A percentile compares a stretch with the other conserved stretches of the same genome.
Evolutionary conservation across 257 asterid genomes (phyloP).

Genomic region (Gynochthodes officinalis): DNA sequence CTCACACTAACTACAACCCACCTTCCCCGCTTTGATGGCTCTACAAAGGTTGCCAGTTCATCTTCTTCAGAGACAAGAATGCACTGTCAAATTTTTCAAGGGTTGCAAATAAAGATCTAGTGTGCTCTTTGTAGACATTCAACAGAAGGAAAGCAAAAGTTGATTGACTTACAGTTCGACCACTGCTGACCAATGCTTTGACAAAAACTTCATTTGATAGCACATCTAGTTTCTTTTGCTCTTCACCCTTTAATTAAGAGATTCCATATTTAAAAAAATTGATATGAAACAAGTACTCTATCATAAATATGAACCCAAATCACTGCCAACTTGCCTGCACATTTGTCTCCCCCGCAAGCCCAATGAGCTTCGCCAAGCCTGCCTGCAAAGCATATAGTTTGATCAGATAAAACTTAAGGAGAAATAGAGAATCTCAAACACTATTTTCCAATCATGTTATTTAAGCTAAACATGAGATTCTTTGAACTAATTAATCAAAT

Average conservation of each 20-base stretch:
- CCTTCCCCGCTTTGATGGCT: conserved; percentile 78
- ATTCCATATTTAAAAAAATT: neutral
- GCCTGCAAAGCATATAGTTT: conserved; percentile 50
- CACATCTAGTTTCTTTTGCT: conserved; percentile 94
- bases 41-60: conserved; percentile 86
- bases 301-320: neutral
- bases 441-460: neutral
- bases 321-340: conserved; percentile 64
- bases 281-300: neutral
- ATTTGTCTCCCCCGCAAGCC: conserved; percentile 97
- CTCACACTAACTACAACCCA: conserved; percentile 24
- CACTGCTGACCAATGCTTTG: conserved; percentile 93
- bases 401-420: conserved; percentile 8
- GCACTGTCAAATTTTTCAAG: conserved; percentile 48
- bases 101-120: conserved; percentile 6
- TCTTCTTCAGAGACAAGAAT: conserved; percentile 98
- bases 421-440: neutral
- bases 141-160: neutral
- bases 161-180: conserved; percentile 68
- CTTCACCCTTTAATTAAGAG: conserved; percentile 63
- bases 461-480: neutral
- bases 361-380: conserved; percentile 92
- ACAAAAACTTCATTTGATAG: conserved; percentile 91
- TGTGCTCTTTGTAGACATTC: neutral
- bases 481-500: neutral